These are phyloP conservation scores for Nicotiana paniculata DNA, from an alignment of 257 asterid species.

Conservation along the genomic window DNA sequence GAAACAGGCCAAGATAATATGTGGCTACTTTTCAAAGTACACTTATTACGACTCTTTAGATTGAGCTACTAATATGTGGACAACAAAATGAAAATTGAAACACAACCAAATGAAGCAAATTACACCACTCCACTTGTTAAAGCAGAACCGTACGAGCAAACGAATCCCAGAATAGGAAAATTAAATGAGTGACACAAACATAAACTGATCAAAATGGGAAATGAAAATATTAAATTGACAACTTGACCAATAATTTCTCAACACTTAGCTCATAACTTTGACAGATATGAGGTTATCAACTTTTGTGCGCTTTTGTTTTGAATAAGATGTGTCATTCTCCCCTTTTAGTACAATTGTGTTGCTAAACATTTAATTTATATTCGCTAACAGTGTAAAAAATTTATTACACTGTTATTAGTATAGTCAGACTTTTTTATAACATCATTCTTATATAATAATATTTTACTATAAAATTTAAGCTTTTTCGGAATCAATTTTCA, in stretches of 20 bases:
- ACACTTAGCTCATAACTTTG: background rate
- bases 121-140: background rate
- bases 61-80: background rate
- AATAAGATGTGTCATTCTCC: background rate
- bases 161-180: background rate
- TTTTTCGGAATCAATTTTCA: too few relatives aligned
- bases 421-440: too few relatives aligned
- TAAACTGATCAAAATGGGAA: background rate
- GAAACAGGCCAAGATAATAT: background rate
- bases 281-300: background rate
- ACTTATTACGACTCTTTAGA: background rate
- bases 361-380: background rate
- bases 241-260: background rate
- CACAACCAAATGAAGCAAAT: background rate
- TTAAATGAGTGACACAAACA: background rate
- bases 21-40: background rate
- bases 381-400: too few relatives aligned
- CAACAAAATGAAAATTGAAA: background rate
- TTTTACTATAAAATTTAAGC: too few relatives aligned
- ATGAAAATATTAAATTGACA: background rate
- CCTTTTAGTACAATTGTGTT: background rate
- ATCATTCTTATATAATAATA: too few relatives aligned
- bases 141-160: background rate
- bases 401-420: too few relatives aligned
- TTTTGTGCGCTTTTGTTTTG: background rate